Conservation (phyloP, 306 rosid species). For the Trifolium subterraneum region DNA sequence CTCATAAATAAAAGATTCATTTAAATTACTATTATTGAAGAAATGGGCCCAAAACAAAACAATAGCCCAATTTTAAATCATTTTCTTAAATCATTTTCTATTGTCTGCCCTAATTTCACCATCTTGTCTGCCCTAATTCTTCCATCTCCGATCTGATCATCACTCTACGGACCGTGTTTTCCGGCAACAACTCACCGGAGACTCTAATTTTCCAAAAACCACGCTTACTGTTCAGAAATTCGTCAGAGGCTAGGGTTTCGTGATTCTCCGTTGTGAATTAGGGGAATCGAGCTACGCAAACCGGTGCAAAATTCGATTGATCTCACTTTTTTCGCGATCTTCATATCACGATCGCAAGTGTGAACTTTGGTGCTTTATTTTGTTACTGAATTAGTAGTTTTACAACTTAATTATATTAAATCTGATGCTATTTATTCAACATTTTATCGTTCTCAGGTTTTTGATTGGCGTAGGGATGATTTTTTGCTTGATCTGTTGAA, state of each 20-base stretch:
- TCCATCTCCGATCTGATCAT: conserved; percentile 5
- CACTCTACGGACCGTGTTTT: neutral
- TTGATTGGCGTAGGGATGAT: conserved; percentile 40
- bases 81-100: no score
- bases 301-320: neutral
- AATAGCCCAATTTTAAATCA: neutral
- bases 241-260: neutral
- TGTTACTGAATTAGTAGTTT: conserved; percentile 2
- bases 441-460: conserved; percentile 53
- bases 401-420: conserved; percentile 1
- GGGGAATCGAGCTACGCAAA: neutral
- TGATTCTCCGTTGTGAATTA: neutral
- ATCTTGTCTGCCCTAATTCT: neutral
- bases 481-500: conserved; percentile 43
- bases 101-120: neutral
- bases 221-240: neutral
- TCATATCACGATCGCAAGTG: neutral
- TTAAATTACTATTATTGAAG: neutral
- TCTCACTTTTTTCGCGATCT: neutral
- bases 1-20: neutral
- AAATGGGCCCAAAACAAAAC: neutral
- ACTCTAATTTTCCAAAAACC: neutral
- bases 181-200: neutral
- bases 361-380: conserved; percentile 5
- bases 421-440: conserved; percentile 32